Percentiles rank a stretch among this genome's conserved stretches.
Evolutionary conservation across 2,329 filamentous ascomycete genomes (phyloP).

Genomic region (Fusarium agapanthi): DNA sequence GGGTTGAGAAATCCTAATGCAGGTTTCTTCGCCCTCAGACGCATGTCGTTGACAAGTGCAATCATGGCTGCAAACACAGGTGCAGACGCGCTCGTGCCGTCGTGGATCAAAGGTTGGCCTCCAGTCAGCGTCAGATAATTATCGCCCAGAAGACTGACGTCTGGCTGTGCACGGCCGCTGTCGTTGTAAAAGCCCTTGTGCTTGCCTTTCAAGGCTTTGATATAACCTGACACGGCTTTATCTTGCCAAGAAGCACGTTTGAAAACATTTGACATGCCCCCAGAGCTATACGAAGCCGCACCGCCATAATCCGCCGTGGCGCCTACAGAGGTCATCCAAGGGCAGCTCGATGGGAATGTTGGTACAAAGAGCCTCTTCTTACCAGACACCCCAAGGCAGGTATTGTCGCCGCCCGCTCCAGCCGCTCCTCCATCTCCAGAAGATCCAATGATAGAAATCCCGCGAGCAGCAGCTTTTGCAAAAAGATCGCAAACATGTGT

Average conservation of each 20-base stretch:
- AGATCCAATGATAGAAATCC: neutral
- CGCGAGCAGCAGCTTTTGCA: neutral
- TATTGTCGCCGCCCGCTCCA: neutral
- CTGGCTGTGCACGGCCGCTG: neutral
- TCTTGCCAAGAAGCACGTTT: neutral
- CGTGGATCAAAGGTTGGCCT: neutral
- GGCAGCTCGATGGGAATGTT: neutral
- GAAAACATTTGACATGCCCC: neutral
- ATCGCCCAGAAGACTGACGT: neutral
- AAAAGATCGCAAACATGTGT: neutral
- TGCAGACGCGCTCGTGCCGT: neutral
- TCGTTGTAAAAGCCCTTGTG: neutral
- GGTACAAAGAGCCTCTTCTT: neutral
- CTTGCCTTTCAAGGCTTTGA: neutral
- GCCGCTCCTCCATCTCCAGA: neutral
- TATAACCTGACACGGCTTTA: neutral
- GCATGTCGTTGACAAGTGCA: neutral
- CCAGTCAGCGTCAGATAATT: neutral
- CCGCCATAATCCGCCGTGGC: neutral
- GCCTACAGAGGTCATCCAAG: neutral
- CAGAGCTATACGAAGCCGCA: neutral
- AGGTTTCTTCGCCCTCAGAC: neutral
- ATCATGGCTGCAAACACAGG: neutral
- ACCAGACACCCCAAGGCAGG: neutral
- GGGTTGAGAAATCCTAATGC: neutral